Conservation (phyloP, 2,329 filamentous ascomycete species). For the Rhynchosporium graminicola region DNA sequence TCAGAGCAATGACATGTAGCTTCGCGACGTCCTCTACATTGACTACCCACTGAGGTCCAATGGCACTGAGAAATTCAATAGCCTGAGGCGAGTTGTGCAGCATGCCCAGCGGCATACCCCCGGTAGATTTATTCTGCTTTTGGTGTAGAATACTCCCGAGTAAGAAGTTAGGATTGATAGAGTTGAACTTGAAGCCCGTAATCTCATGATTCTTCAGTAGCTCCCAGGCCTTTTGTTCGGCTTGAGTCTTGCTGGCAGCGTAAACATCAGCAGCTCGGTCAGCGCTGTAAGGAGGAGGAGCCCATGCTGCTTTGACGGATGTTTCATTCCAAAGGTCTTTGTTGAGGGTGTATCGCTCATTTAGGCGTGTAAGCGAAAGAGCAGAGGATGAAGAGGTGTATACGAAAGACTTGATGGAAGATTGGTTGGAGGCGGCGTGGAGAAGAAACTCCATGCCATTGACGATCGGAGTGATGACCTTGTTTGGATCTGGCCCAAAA, state of each 20-base stretch:
- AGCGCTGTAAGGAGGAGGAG: conserved; percentile 37
- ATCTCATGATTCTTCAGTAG: conserved; percentile 34
- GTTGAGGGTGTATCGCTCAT: conserved; percentile 30
- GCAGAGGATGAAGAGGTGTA: conserved; percentile 41
- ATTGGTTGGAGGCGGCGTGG: conserved; percentile 41
- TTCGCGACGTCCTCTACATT: not conserved
- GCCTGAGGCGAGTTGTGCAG: not conserved
- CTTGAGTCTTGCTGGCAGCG: conserved; percentile 42
- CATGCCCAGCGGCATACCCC: not conserved
- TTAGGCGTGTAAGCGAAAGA: conserved; percentile 21
- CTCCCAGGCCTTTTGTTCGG: conserved; percentile 43
- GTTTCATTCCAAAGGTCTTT: conserved; percentile 41
- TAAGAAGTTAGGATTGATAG: conserved; percentile 36
- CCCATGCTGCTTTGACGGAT: conserved; percentile 40
- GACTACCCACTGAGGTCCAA: not conserved
- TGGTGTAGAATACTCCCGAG: not conserved
- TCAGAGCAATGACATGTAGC: not conserved
- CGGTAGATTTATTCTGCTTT: not conserved
- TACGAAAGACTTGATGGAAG: conserved; percentile 44
- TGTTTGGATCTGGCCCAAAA: conserved; percentile 43
- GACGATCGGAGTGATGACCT: conserved; percentile 43
- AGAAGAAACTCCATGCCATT: conserved; percentile 39
- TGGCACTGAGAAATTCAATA: not conserved
- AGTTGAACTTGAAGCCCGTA: conserved; percentile 30
- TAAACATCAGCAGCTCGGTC: conserved; percentile 37